These are phyloP conservation scores for Trypanosoma conorhini DNA, from an alignment of 208 protist genomes.

Conservation along the genomic window DNA sequence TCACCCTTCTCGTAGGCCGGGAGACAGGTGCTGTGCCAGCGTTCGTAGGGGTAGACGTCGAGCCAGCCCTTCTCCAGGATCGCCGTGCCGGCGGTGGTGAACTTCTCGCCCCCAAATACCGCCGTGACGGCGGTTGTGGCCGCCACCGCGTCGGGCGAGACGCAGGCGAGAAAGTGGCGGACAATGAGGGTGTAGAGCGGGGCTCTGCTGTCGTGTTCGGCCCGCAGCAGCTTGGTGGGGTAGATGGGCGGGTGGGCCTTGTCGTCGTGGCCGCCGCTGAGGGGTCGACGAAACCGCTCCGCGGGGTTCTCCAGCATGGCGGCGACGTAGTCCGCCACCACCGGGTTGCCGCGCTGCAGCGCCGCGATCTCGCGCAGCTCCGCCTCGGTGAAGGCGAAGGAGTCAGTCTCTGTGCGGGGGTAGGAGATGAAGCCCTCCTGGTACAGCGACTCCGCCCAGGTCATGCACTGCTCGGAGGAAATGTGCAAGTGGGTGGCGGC, in stretches of 20 bases:
- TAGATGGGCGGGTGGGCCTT: conserved; percentile 99
- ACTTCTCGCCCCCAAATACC: conserved; percentile 79
- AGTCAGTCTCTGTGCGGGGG: conserved; percentile 98
- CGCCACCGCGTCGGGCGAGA: conserved; percentile 92
- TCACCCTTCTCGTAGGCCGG: conserved; percentile 93
- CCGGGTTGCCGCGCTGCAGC: conserved; percentile 60
- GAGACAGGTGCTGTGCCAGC: conserved; percentile 88
- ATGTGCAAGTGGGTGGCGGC: conserved; percentile 94
- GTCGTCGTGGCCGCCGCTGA: conserved; percentile 96
- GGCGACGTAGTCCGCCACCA: conserved; percentile 50
- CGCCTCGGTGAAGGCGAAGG: conserved; percentile 88
- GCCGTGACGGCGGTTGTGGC: conserved; percentile 86
- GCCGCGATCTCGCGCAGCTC: conserved; percentile 83
- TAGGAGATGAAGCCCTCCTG: conserved; percentile 95
- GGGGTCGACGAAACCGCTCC: conserved; percentile 89
- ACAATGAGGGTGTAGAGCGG: conserved; percentile 96
- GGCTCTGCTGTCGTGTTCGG: conserved; percentile 47
- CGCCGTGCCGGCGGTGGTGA: conserved; percentile 87
- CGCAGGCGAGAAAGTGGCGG: conserved; percentile 98
- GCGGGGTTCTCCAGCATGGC: conserved; percentile 54
- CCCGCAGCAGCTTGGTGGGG: conserved; percentile 86
- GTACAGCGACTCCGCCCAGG: conserved; percentile 91
- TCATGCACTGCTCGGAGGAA: conserved; percentile 95
- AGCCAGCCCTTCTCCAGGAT: conserved; percentile 95
- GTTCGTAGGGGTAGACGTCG: conserved; percentile 91